These are phyloP conservation scores for Juncus effusus DNA, from an alignment of 176 grass and related monocot species.

Conservation along the genomic window DNA sequence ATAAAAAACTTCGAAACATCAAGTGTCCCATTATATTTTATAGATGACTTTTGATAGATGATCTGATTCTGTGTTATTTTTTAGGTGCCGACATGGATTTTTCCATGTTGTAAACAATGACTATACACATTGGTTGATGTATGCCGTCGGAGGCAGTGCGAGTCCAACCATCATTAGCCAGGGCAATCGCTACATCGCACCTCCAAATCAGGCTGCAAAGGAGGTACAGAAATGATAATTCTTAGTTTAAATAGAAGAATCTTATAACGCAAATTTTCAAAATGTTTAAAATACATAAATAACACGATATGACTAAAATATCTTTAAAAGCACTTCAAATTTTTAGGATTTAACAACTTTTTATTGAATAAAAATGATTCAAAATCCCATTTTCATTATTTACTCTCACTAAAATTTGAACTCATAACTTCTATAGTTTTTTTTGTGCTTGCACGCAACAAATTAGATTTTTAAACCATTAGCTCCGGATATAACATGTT, in stretches of 20 bases:
- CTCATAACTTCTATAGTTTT: too few relatives aligned
- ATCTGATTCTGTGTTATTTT: neutral
- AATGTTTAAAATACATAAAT: too few relatives aligned
- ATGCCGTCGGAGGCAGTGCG: slow-evolving; percentile 54
- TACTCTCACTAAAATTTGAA: too few relatives aligned
- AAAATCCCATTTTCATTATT: too few relatives aligned
- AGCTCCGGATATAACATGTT: too few relatives aligned
- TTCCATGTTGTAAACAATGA: slow-evolving; percentile 71
- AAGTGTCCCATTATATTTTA: neutral
- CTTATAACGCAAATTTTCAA: too few relatives aligned
- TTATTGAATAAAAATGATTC: too few relatives aligned
- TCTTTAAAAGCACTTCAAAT: too few relatives aligned
- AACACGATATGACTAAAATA: too few relatives aligned
- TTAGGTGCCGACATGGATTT: slow-evolving; percentile 55
- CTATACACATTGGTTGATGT: slow-evolving; percentile 81
- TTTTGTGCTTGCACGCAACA: too few relatives aligned
- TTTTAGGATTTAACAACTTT: too few relatives aligned
- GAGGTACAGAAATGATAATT: slow-evolving; percentile 29
- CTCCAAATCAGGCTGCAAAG: slow-evolving; percentile 42
- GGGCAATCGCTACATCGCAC: slow-evolving; percentile 63
- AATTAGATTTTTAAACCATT: too few relatives aligned
- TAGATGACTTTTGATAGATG: neutral
- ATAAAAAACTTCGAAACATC: neutral
- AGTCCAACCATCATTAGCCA: slow-evolving; percentile 69
- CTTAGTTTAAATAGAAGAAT: neutral